These are phyloP conservation scores for Wickerhamomyces sp. DNA, from an alignment of 1,139 yeast genomes.

Conservation along the genomic window DNA sequence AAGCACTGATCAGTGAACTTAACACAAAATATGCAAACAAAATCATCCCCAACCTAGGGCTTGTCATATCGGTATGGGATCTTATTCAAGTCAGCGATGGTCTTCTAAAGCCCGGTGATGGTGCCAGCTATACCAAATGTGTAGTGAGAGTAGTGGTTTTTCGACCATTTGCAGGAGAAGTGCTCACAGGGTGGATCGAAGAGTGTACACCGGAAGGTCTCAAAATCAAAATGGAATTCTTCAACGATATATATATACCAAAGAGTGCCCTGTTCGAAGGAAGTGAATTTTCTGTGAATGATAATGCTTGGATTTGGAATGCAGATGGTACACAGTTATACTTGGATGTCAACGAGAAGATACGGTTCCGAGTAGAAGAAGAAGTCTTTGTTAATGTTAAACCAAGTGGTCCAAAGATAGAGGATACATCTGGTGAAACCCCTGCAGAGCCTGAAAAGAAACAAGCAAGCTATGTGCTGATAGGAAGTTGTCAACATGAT, in stretches of 20 bases:
- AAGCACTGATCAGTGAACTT: conserved; percentile 73
- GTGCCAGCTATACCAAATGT: conserved; percentile 77
- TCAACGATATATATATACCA: conserved; percentile 89
- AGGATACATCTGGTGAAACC: conserved; percentile 33
- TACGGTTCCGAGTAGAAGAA: conserved; percentile 85
- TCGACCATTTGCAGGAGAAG: conserved; percentile 92
- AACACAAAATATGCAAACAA: conserved; percentile 82
- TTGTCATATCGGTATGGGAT: conserved; percentile 83
- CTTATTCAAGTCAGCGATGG: conserved; percentile 79
- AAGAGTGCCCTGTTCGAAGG: conserved; percentile 74
- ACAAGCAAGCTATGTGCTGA: conserved; percentile 65
- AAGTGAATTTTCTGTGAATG: conserved; percentile 62
- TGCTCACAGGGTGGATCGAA: conserved; percentile 90
- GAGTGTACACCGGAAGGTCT: conserved; percentile 86
- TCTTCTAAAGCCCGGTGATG: conserved; percentile 91
- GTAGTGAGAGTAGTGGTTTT: conserved; percentile 74
- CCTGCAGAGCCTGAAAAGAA: conserved; percentile 23
- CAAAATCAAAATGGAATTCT: conserved; percentile 71
- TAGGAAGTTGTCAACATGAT: conserved; percentile 91
- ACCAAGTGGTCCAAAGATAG: conserved; percentile 62
- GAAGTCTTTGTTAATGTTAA: conserved; percentile 79
- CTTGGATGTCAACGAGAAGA: conserved; percentile 85
- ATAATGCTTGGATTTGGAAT: conserved; percentile 94
- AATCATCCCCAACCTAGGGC: conserved; percentile 75
- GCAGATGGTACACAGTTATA: conserved; percentile 67